These are phyloP conservation scores for Gracilariopsis chorda DNA, from an alignment of 23 red algal species.

Conservation along the genomic window DNA sequence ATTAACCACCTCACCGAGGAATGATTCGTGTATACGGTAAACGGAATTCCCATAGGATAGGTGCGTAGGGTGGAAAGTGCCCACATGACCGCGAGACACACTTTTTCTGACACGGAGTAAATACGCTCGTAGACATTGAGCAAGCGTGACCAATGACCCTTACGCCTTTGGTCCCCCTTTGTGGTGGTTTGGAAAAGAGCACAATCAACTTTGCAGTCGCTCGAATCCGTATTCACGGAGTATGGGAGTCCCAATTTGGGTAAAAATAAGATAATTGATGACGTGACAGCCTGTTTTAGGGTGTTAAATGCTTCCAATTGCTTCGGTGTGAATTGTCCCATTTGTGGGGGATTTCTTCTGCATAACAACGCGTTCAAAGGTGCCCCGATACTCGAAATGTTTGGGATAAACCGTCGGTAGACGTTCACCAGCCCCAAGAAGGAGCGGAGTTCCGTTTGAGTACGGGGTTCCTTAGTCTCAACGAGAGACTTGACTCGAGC, in stretches of 20 bases:
- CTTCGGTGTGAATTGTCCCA: background rate
- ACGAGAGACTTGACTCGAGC: background rate
- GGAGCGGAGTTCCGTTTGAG: background rate
- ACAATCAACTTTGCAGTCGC: background rate
- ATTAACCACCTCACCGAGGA: background rate
- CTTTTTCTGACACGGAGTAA: background rate
- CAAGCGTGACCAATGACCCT: no score
- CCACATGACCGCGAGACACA: background rate
- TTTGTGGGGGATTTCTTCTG: background rate
- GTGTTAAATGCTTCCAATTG: background rate
- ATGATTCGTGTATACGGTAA: background rate
- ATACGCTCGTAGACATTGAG: background rate
- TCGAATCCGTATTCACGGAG: background rate
- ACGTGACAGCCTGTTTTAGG: background rate
- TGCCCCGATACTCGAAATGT: background rate
- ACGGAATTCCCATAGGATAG: background rate
- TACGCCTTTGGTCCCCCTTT: background rate
- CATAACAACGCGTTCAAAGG: background rate
- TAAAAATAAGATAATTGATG: background rate
- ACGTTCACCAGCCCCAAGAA: slow-evolving; percentile 6
- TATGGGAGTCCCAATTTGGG: background rate
- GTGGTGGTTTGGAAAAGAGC: background rate
- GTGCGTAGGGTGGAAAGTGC: background rate
- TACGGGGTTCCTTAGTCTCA: background rate
- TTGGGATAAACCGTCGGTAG: background rate